Percentiles rank a stretch among this genome's conserved stretches.
Conservation (phyloP, 306 rosid genomes). For the Vigna mungo region DNA sequence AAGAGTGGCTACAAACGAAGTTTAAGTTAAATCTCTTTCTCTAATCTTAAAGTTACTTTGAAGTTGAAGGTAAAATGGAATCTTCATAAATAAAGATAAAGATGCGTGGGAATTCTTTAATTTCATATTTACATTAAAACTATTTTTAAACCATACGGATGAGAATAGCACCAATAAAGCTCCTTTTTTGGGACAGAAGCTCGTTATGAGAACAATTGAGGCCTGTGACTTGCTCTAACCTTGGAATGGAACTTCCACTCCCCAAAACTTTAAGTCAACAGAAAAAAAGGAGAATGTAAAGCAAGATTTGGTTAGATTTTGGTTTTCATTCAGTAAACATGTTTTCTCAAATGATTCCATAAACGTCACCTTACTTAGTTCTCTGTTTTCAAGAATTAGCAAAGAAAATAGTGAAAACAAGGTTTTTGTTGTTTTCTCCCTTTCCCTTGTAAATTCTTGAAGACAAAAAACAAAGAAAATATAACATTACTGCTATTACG, state of each 20-base stretch:
- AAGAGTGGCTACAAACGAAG: too few relatives aligned
- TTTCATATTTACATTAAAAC: neutral
- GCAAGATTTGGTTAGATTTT: neutral
- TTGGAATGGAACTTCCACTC: constrained; percentile 19
- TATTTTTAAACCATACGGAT: neutral
- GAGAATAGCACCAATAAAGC: neutral
- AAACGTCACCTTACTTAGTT: neutral
- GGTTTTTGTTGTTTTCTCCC: neutral
- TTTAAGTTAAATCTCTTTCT: neutral
- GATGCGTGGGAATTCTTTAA: neutral
- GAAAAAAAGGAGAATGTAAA: neutral
- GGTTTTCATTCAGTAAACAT: neutral
- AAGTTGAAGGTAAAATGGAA: neutral
- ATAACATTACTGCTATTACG: neutral
- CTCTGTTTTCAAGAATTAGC: neutral
- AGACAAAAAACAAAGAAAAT: neutral
- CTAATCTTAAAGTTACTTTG: neutral
- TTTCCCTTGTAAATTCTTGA: neutral
- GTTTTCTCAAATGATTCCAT: neutral
- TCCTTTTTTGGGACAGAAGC: neutral
- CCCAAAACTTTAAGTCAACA: constrained; percentile 28
- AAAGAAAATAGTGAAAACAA: constrained; percentile 24
- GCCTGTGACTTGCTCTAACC: constrained; percentile 18
- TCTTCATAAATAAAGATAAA: neutral
- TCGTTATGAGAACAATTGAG: constrained; percentile 7